phyloP scores from a whole-genome alignment of 148 eudicot genomes.

The Rhododendron griersonianum region DNA sequence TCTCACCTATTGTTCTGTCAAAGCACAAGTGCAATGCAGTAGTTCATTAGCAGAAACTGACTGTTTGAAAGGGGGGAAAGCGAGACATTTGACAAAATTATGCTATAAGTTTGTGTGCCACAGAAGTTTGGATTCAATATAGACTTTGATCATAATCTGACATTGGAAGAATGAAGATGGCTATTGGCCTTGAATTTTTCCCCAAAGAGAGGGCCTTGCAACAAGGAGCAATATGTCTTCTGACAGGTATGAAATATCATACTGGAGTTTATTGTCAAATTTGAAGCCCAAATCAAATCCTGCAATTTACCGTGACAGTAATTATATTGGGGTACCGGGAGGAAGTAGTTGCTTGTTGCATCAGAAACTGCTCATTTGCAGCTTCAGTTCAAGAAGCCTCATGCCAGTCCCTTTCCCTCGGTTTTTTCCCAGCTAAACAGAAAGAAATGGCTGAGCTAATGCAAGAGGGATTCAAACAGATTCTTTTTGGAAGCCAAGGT shows the following conservation, averaged over 20 bases:
- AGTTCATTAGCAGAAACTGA: background rate
- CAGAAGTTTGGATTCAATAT: background rate
- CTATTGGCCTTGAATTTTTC: background rate
- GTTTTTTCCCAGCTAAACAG: background rate
- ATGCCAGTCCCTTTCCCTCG: background rate
- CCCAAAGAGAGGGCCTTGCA: background rate
- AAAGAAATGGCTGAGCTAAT: background rate
- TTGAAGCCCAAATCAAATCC: background rate
- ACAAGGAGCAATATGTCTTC: background rate
- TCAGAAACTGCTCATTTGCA: background rate
- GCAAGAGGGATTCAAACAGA: background rate
- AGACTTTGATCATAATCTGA: background rate
- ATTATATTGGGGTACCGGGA: background rate
- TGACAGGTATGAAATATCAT: background rate
- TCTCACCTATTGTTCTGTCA: conserved; percentile 71
- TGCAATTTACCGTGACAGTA: background rate
- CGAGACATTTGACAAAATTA: background rate
- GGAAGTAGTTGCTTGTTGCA: background rate
- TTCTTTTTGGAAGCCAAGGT: background rate
- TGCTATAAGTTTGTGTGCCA: background rate
- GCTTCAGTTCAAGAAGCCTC: background rate
- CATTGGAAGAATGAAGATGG: background rate
- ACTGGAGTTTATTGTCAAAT: background rate
- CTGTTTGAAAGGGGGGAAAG: background rate
- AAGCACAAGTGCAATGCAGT: background rate